A percentile compares a stretch with the other conserved stretches of the same genome.
These are phyloP conservation scores for Populus hybrid DNA, from an alignment of 441 rosid species.

Conservation along the genomic window DNA sequence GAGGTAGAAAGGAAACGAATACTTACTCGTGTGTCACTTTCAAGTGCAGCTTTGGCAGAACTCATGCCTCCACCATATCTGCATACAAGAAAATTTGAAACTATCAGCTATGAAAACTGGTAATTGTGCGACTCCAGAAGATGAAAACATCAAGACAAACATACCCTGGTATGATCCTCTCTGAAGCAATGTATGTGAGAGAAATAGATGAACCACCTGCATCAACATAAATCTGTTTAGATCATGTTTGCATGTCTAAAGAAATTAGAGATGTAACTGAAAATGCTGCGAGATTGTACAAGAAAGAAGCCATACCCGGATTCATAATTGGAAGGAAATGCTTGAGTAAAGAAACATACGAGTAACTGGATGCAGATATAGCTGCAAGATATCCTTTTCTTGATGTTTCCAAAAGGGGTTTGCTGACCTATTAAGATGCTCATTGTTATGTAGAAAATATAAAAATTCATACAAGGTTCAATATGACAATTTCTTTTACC, in stretches of 20 bases:
- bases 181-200: no score
- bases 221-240: constrained; percentile 24
- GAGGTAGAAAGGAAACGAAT: constrained; percentile 3
- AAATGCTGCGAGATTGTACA: neutral
- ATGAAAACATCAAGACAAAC: no score
- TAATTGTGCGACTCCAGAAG: neutral
- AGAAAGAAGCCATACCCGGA: constrained; percentile 45
- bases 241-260: neutral
- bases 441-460: neutral
- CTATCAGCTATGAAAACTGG: constrained; percentile 5
- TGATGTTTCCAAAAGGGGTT: constrained; percentile 92
- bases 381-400: constrained; percentile 91
- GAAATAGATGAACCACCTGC: constrained; percentile 85
- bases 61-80: constrained; percentile 99
- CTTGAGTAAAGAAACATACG: constrained; percentile 74
- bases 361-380: constrained; percentile 90
- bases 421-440: constrained; percentile 46
- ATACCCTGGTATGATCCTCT: no score
- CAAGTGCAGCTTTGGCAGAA: constrained; percentile 96
- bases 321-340: constrained; percentile 93
- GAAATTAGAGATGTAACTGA: neutral
- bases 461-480: neutral
- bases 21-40: constrained; percentile 87
- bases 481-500: constrained; percentile 32
- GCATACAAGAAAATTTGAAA: constrained; percentile 13